Conservation (phyloP, 495 filamentous ascomycete species). For the Aspergillus sparsus region DNA sequence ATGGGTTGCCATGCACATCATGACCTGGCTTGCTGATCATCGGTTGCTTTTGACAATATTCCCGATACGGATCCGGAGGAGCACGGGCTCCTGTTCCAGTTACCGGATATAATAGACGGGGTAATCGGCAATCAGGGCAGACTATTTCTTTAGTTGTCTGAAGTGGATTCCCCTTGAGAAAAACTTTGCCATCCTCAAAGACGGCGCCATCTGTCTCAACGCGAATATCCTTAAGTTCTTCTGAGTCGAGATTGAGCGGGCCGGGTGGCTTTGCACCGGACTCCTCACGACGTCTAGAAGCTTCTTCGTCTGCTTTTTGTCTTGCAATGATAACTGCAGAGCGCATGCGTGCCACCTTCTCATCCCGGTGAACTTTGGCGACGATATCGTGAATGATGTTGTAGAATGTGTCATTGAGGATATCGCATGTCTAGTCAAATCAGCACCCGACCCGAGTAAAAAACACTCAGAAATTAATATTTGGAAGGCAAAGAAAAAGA, state of each 20-base stretch:
- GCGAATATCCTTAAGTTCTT: conserved; percentile 43
- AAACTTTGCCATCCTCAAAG: conserved; percentile 70
- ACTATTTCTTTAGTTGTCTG: conserved; percentile 69
- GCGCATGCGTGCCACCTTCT: conserved; percentile 69
- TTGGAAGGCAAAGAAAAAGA: neutral
- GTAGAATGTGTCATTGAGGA: conserved; percentile 68
- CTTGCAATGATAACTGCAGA: conserved; percentile 72
- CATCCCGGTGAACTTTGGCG: conserved; percentile 70
- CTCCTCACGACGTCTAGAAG: conserved; percentile 38
- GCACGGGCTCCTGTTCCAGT: conserved; percentile 60
- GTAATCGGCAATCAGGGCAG: conserved; percentile 66
- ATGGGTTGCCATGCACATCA: conserved; percentile 83
- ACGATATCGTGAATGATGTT: conserved; percentile 73
- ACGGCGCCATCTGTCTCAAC: conserved; percentile 71
- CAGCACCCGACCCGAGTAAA: conserved; percentile 13
- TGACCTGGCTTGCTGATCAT: conserved; percentile 70
- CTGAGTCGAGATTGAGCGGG: conserved; percentile 36
- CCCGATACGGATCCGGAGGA: conserved; percentile 58
- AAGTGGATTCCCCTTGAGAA: conserved; percentile 74
- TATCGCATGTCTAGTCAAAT: conserved; percentile 44
- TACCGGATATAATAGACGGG: conserved; percentile 62
- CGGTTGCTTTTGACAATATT: conserved; percentile 77
- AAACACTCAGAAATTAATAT: neutral
- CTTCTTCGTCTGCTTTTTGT: conserved; percentile 61
- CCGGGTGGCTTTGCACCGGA: conserved; percentile 36